Evolutionary conservation across 129 eudicot genomes (phyloP).

Genomic region (Deinandra increscens): DNA sequence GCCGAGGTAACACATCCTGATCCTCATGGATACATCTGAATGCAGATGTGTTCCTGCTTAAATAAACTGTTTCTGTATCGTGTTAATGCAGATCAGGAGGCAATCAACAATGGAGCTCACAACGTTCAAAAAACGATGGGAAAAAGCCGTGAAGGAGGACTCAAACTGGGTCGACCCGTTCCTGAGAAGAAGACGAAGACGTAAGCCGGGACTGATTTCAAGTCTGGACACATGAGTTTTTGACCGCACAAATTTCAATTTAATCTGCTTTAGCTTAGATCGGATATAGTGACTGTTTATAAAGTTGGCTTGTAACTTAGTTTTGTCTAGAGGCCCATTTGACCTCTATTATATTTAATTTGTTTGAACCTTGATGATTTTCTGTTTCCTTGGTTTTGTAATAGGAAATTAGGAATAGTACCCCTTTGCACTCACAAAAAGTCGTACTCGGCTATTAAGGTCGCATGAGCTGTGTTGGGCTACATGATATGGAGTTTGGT

Average conservation of each 20-base stretch:
- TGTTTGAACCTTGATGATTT: slow-evolving; percentile 5
- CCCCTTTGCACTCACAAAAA: background rate
- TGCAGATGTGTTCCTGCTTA: background rate
- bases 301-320: slow-evolving; percentile 34
- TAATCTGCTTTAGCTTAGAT: slow-evolving; percentile 27
- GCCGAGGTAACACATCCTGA: slow-evolving; percentile 55
- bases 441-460: background rate
- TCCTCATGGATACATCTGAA: background rate
- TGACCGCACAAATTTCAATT: slow-evolving; percentile 20
- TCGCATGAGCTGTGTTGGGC: no score
- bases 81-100: slow-evolving; percentile 62
- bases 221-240: slow-evolving; percentile 29
- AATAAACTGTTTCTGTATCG: slow-evolving; percentile 10
- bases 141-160: slow-evolving; percentile 66
- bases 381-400: background rate
- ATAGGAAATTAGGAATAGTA: background rate
- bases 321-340: slow-evolving; percentile 40
- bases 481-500: no score
- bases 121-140: slow-evolving; percentile 76
- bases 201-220: slow-evolving; percentile 19
- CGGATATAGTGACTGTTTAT: slow-evolving; percentile 20
- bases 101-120: slow-evolving; percentile 73
- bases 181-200: slow-evolving; percentile 36
- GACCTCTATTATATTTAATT: slow-evolving; percentile 35
- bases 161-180: slow-evolving; percentile 70